These are phyloP conservation scores for Pulveroboletus sp. DNA, from an alignment of 768 basidiomycete species.

Conservation along the genomic window DNA sequence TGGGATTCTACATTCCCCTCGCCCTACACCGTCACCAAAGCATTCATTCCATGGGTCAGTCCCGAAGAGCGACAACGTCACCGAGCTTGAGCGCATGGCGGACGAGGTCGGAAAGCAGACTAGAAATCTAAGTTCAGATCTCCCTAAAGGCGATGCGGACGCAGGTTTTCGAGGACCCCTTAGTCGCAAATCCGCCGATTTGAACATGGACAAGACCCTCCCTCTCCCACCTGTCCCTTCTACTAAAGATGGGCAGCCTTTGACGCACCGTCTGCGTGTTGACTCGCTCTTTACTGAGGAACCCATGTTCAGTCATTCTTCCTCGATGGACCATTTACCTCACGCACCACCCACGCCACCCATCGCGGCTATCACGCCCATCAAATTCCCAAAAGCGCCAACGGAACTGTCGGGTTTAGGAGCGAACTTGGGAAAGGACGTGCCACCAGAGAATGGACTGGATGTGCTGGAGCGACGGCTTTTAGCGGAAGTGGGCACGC, in stretches of 20 bases:
- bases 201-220: constrained; percentile 53
- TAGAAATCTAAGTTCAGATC: constrained; percentile 27
- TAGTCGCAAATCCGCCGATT: constrained; percentile 3
- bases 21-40: constrained; percentile 68
- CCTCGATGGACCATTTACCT: constrained; percentile 14
- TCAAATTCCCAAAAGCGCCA: constrained; percentile 35
- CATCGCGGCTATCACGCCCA: constrained; percentile 40
- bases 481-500: constrained; percentile 71
- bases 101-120: constrained; percentile 44
- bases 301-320: constrained; percentile 7
- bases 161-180: constrained; percentile 16
- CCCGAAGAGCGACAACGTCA: constrained; percentile 47
- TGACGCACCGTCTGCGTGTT: constrained; percentile 20
- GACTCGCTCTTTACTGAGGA: constrained; percentile 31
- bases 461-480: constrained; percentile 72
- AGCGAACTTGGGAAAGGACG: constrained; percentile 19
- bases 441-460: constrained; percentile 50
- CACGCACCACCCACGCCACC: constrained; percentile 51
- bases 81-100: constrained; percentile 70
- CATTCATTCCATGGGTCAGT: constrained; percentile 37
- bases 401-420: constrained; percentile 24
- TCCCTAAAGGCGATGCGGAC: constrained; percentile 21
- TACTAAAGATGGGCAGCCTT: constrained; percentile 28
- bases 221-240: constrained; percentile 57
- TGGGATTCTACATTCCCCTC: constrained; percentile 57